phyloP scores from a whole-genome alignment of 2,329 filamentous ascomycete genomes.

The Pseudogymnoascus sp. region DNA sequence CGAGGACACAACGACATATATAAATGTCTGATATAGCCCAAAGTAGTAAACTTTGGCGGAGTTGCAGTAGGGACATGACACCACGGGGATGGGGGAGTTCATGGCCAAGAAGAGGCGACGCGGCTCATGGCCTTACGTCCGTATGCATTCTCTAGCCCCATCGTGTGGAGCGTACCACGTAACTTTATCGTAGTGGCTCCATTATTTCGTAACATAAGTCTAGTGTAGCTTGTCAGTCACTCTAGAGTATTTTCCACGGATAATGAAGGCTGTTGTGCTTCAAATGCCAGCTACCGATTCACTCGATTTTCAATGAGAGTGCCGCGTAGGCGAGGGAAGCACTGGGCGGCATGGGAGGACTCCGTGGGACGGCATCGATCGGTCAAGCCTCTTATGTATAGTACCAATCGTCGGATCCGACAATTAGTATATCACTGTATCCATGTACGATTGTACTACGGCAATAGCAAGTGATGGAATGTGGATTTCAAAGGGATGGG shows the following conservation, averaged over 20 bases:
- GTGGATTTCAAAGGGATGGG: background rate
- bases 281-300: background rate
- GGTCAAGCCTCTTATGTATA: background rate
- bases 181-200: background rate
- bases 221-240: background rate
- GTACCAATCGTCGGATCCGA: background rate
- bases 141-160: background rate
- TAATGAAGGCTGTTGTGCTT: background rate
- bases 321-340: background rate
- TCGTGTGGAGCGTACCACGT: background rate
- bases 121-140: constrained; percentile 2
- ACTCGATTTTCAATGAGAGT: background rate
- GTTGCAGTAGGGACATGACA: constrained; percentile 8
- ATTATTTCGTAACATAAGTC: background rate
- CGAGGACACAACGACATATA: constrained; percentile 22
- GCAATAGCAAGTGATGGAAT: background rate
- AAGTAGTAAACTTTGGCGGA: constrained; percentile 18
- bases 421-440: background rate
- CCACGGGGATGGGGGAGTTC: background rate
- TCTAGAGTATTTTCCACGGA: background rate
- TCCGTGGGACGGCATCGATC: background rate
- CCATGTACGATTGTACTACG: background rate
- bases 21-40: constrained; percentile 18
- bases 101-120: background rate
- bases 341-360: background rate